Evolutionary conservation across 2,329 filamentous ascomycete genomes (phyloP), one percentile per base, ranked within the genome.

Genomic region (Sporothrix variecibatus): DNA sequence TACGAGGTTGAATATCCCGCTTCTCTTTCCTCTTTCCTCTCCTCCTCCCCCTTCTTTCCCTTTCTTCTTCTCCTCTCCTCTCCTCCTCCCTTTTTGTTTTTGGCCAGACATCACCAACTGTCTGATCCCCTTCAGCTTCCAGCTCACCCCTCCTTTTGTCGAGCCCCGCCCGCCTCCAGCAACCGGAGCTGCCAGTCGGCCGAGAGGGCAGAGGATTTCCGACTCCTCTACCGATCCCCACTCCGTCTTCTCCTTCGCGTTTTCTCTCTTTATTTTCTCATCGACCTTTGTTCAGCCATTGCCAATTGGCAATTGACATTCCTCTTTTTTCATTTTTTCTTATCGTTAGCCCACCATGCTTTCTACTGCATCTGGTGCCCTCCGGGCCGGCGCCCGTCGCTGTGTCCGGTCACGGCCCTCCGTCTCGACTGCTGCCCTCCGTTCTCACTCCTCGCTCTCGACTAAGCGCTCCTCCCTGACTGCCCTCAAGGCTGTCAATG

Each of bases 321-420:
- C n/a, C 12, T 28, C 53, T 26, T 20, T 28, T 53, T 9, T 46
- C 46, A 38, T 49, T 26, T 20, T 60, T 23, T 46, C 23, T 49
- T 65, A 40, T 34, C 40, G 20, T 38, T 26, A 28, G n/a, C 38
- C 38, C 28, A 40, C 73, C 12, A 86, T 87, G 85, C 80, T 86
- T 74, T 84, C 85, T 76, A 81, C 83, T 71, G 80, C 82, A 75
- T 81, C 82, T 76, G 82, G 82, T 60, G 60, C 82, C 78, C 77
- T 86, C 75, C 80, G 85, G 81, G 84, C 84, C 72, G 84, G 83
- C 74, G 82, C 83, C 77, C 83, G 85, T 76, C 83, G 82, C 77
- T 81, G 80, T 77, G 79, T 81, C 73, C 81, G 83, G 76, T 71
- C 67, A 12, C 75, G 76, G 65, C 79, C 81, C 26, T 28, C 51